Percentiles rank a stretch among this genome's conserved stretches.
Conservation (phyloP, 2,329 filamentous ascomycete genomes). For the Clonostachys sp. region DNA sequence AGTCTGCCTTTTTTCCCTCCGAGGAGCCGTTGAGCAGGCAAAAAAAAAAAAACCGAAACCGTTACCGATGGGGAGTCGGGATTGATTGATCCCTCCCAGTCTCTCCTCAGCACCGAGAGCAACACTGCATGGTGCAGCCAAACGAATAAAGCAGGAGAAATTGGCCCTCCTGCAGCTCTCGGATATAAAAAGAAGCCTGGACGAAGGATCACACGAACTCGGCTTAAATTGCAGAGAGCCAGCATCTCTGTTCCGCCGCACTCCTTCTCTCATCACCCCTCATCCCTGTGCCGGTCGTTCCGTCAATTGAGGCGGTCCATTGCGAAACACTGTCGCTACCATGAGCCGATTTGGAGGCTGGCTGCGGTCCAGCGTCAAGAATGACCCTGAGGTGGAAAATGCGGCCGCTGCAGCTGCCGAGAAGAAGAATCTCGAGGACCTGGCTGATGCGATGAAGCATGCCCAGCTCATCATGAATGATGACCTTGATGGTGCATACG, state of each 20-base stretch:
- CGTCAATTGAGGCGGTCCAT: too few species aligned
- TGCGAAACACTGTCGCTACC: constrained; percentile 3
- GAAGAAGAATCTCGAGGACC: constrained; percentile 44
- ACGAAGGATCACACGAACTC: too few species aligned
- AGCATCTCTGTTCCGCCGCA: neutral
- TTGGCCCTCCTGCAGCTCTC: too few species aligned
- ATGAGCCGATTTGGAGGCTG: constrained; percentile 47
- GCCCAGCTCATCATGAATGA: constrained; percentile 79
- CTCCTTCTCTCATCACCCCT: neutral
- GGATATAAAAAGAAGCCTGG: too few species aligned
- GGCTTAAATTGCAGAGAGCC: too few species aligned
- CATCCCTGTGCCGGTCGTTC: neutral
- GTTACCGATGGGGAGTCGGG: too few species aligned
- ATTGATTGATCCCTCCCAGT: too few species aligned
- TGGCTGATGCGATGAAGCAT: constrained; percentile 58
- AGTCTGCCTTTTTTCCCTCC: too few species aligned
- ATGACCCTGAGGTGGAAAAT: constrained; percentile 19
- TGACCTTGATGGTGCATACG: constrained; percentile 81
- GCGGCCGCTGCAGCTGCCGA: constrained; percentile 15
- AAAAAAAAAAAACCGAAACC: too few species aligned
- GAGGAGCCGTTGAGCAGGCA: too few species aligned
- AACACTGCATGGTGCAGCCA: too few species aligned
- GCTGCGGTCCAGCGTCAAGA: constrained; percentile 39
- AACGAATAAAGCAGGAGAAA: too few species aligned
- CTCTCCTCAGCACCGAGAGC: neutral